These are phyloP conservation scores for Suillus subaureus DNA, from an alignment of 768 basidiomycete genomes.

Conservation along the genomic window DNA sequence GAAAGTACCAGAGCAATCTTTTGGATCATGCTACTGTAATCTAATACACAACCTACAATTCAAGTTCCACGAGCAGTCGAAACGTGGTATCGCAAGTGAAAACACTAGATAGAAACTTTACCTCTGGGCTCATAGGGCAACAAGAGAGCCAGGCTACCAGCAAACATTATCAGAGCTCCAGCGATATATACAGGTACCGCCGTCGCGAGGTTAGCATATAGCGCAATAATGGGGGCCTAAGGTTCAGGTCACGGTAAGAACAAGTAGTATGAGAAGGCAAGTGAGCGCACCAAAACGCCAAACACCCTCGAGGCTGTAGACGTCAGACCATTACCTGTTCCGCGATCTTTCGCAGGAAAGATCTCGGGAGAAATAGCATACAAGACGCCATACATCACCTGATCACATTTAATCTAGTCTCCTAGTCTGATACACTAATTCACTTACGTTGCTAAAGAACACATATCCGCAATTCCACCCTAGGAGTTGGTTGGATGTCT, in stretches of 20 bases:
- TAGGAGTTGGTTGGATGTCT: constrained; percentile 64
- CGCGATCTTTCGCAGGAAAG: constrained; percentile 72
- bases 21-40: background rate
- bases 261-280: background rate
- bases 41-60: background rate
- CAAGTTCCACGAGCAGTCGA: background rate
- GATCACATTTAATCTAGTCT: background rate
- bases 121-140: constrained; percentile 78
- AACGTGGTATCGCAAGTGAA: background rate
- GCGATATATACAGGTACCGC: constrained; percentile 74
- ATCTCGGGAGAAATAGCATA: constrained; percentile 73
- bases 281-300: constrained; percentile 60
- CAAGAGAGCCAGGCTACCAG: constrained; percentile 59
- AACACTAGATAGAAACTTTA: constrained; percentile 61
- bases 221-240: constrained; percentile 71
- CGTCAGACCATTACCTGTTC: constrained; percentile 69
- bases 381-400: constrained; percentile 78
- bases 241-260: background rate
- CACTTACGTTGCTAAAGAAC: constrained; percentile 60
- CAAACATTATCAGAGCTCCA: constrained; percentile 61
- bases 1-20: background rate
- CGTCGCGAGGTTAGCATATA: constrained; percentile 65
- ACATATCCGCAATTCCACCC: constrained; percentile 82
- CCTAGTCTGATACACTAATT: background rate
- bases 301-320: constrained; percentile 65